A percentile compares a stretch with the other conserved stretches of the same genome.
phyloP scores from a whole-genome alignment of 2,329 filamentous ascomycete genomes.

The Phyllachora maydis region DNA sequence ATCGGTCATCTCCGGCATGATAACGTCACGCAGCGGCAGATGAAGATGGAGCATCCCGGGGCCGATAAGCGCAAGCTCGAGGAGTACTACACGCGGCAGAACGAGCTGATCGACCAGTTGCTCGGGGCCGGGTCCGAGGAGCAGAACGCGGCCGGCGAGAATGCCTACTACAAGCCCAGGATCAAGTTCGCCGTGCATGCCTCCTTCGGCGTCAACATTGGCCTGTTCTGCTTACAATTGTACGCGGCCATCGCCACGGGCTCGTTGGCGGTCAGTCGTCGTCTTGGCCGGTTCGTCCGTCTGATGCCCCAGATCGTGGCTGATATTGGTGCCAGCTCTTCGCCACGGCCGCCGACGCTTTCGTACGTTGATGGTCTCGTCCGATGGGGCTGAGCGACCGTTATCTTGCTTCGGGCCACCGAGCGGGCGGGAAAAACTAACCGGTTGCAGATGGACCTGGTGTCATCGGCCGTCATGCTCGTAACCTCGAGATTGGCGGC shows the following conservation, averaged over 20 bases:
- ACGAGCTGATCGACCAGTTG: slow-evolving; percentile 27
- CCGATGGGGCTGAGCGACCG: too few species aligned
- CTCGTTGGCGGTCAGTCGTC: slow-evolving; percentile 23
- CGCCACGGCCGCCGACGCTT: slow-evolving; percentile 44
- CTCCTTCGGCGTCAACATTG: slow-evolving; percentile 28
- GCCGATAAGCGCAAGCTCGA: slow-evolving; percentile 20
- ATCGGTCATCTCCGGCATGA: slow-evolving; percentile 18
- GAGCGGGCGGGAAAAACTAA: too few species aligned
- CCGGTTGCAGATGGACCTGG: slow-evolving; percentile 31
- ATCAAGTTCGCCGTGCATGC: slow-evolving; percentile 31
- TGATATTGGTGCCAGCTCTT: slow-evolving; percentile 22
- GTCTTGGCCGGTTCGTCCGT: too few species aligned
- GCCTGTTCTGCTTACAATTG: slow-evolving; percentile 33
- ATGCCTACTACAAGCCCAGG: slow-evolving; percentile 24
- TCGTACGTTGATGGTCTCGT: slow-evolving; percentile 20
- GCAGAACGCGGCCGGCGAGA: slow-evolving; percentile 25
- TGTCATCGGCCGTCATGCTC: slow-evolving; percentile 42
- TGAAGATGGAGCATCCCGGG: slow-evolving; percentile 24
- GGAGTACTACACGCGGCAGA: slow-evolving; percentile 25
- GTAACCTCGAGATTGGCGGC: slow-evolving; percentile 36
- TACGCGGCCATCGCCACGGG: slow-evolving; percentile 36
- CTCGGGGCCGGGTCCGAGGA: slow-evolving; percentile 35
- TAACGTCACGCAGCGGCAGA: slow-evolving; percentile 19
- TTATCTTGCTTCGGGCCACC: too few species aligned
- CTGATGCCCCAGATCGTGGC: too few species aligned